phyloP scores from a whole-genome alignment of 148 eudicot species.

The Vaccinium corymbosum region DNA sequence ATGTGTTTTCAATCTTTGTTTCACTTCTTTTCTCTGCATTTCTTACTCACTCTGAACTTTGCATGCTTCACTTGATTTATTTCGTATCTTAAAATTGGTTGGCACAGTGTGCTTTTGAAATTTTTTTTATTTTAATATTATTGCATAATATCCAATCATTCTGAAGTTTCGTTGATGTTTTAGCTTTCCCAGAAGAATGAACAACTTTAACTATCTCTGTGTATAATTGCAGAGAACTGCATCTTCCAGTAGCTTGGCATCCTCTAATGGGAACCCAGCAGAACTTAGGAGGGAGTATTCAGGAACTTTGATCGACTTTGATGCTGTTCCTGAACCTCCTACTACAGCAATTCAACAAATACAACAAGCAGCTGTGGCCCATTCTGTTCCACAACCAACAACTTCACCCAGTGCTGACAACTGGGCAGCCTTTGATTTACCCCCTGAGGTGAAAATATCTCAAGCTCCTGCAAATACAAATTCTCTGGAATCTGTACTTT shows the following conservation, averaged over 20 bases:
- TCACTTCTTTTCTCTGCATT: background rate
- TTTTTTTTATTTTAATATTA: no score
- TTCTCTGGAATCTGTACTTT: conserved; percentile 52
- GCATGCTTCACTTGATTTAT: background rate
- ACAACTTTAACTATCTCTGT: background rate
- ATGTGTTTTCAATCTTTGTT: background rate
- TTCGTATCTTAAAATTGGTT: background rate
- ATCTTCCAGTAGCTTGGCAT: conserved; percentile 88
- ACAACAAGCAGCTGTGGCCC: conserved; percentile 30
- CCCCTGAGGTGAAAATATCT: conserved; percentile 37
- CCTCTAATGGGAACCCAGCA: conserved; percentile 60
- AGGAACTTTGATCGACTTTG: conserved; percentile 70
- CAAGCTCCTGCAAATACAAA: conserved; percentile 46
- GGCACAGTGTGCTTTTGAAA: background rate
- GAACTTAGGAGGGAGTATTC: conserved; percentile 62
- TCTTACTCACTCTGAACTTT: background rate
- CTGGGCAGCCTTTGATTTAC: conserved; percentile 87
- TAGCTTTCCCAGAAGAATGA: background rate
- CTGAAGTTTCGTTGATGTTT: background rate
- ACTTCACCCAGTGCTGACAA: conserved; percentile 47
- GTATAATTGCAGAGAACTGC: conserved; percentile 69
- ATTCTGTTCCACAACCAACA: conserved; percentile 36
- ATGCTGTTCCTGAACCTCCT: conserved; percentile 66
- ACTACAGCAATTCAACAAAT: conserved; percentile 36
- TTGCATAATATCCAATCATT: background rate